Evolutionary conservation across 1,284 basidiomycete species (phyloP), one percentile per base, ranked within the genome.

Genomic region (Ceratorhiza oryzae-sativae): DNA sequence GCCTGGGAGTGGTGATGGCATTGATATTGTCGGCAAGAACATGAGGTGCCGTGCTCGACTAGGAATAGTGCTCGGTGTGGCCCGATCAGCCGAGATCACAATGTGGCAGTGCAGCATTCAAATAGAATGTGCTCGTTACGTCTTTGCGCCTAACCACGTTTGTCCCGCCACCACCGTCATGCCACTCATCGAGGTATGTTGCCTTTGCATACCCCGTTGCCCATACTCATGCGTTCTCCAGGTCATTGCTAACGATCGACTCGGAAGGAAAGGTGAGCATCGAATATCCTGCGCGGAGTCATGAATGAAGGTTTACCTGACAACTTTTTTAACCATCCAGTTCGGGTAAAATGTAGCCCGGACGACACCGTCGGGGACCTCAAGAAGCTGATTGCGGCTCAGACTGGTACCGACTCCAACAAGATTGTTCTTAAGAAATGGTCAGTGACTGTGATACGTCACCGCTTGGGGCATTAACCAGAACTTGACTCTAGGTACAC

Each of bases 351-450:
- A 82, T 94, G 92, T 82, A 91, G 92, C 77, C 89, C 94, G 3
- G 91, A 98, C 15, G 97, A 99, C 80, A 99, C 97, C 0, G 93
- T 99, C 30, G 96, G 96, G 36, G 96, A 98, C 80, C 84, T 98
- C 73, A 99, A 99, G 85, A 93, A 93, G 81, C 89, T 98, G 72
- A 98, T 99, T 76, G 95, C 92, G 1, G 96, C 95, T 2, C 97
- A 99, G 81, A 98, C 90, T 0, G 97, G 97, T 58, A 98, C 96
- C 2, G 89, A 93, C 77, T 79, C 82, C 9, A 82, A 82, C 53
- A 96, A 98, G 87, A 98, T 99, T 74, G 87, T 91, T 78, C 83
- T 99, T 68, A 99, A 98, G 89, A 98, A 98, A 87, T 98, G 95
- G 95, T 91, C 75, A 73, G 90, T 81, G 25, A 25, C 5, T 59